Percentiles rank a stretch among this genome's conserved stretches.
Evolutionary conservation across 345 rosid genomes (phyloP).

Genomic region (Clarkia xantiana): DNA sequence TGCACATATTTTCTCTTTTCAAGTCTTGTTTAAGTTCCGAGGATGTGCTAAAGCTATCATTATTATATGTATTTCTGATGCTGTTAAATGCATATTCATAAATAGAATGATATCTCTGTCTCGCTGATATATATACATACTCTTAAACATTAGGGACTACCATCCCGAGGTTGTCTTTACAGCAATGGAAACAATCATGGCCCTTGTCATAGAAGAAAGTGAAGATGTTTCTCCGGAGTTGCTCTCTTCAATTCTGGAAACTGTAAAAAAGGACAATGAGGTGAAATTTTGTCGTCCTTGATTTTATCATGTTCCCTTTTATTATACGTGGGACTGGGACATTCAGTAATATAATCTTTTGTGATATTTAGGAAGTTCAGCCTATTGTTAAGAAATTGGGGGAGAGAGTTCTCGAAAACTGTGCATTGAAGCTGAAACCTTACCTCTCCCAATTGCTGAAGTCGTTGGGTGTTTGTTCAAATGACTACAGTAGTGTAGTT

Average conservation of each 20-base stretch:
- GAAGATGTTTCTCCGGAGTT: slow-evolving; percentile 70
- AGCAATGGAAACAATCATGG: slow-evolving; percentile 86
- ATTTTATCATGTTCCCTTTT: not conserved
- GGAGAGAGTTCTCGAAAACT: slow-evolving; percentile 54
- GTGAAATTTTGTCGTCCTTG: slow-evolving; percentile 16
- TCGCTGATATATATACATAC: not conserved
- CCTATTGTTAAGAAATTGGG: slow-evolving; percentile 57
- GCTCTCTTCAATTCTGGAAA: slow-evolving; percentile 48
- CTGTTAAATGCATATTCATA: not conserved
- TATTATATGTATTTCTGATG: not conserved
- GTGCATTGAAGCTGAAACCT: slow-evolving; percentile 58
- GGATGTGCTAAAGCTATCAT: too few species aligned
- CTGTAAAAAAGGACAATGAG: slow-evolving; percentile 55
- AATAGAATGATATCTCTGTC: too few species aligned
- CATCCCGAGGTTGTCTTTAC: slow-evolving; percentile 59
- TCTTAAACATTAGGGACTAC: slow-evolving; percentile 37
- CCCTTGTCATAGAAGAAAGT: slow-evolving; percentile 81
- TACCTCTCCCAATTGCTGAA: slow-evolving; percentile 45
- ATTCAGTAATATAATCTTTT: not conserved
- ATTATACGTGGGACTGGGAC: not conserved
- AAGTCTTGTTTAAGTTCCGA: too few species aligned
- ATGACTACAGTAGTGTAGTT: slow-evolving; percentile 50
- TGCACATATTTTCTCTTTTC: too few species aligned
- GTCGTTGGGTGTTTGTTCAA: slow-evolving; percentile 31
- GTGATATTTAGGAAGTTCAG: slow-evolving; percentile 32